Conservation (phyloP, 2,329 filamentous ascomycete genomes). For the Byssochlamys sp. region DNA sequence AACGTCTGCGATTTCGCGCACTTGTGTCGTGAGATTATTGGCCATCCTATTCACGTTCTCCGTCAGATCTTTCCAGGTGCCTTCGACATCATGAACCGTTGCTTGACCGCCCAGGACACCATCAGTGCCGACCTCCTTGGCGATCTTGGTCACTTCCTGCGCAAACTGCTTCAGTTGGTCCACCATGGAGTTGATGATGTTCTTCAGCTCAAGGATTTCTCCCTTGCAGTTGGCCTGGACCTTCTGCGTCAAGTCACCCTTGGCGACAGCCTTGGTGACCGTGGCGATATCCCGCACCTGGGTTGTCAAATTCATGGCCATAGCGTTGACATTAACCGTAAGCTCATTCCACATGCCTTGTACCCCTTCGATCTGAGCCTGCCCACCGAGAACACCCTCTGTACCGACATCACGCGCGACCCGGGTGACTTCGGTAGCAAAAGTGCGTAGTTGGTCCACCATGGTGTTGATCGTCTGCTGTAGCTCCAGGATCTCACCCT, state of each 20-base stretch:
- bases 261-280: constrained; percentile 58
- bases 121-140: constrained; percentile 86
- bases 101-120: constrained; percentile 84
- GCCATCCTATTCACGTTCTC: constrained; percentile 94
- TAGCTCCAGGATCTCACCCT: constrained; percentile 65
- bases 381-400: constrained; percentile 67
- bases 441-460: constrained; percentile 71
- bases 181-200: constrained; percentile 96
- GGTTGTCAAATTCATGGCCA: constrained; percentile 76
- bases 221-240: constrained; percentile 81
- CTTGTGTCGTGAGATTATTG: constrained; percentile 89
- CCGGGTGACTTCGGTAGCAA: constrained; percentile 69
- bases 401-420: constrained; percentile 72
- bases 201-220: constrained; percentile 84
- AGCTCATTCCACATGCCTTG: constrained; percentile 78
- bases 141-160: constrained; percentile 85
- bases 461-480: constrained; percentile 78
- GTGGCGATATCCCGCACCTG: constrained; percentile 85
- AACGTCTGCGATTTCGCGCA: constrained; percentile 88
- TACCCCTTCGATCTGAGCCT: constrained; percentile 69
- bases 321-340: constrained; percentile 72
- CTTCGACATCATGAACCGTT: constrained; percentile 84
- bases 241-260: constrained; percentile 85
- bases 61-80: constrained; percentile 87
- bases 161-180: constrained; percentile 91